Conservation (phyloP, 371 early-diverging fungal species). For the Mortierella sp. region DNA sequence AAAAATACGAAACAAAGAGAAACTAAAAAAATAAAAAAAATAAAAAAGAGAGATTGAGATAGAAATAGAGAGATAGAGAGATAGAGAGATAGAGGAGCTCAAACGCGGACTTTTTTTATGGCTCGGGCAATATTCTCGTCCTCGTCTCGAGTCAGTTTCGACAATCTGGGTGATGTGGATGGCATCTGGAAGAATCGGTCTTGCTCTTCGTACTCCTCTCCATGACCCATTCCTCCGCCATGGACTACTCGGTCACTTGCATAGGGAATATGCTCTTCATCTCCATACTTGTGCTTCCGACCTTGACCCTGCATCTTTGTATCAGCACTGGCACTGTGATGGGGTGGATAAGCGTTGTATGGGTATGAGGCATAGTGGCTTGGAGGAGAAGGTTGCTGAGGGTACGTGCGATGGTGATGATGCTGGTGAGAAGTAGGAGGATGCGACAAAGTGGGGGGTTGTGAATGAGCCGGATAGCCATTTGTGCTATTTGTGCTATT, state of each 20-base stretch:
- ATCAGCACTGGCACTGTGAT: too few species aligned
- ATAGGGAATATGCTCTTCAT: background rate
- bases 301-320: too few species aligned
- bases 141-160: constrained; percentile 1
- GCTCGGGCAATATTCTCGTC: constrained; percentile 5
- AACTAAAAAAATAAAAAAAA: background rate
- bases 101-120: constrained; percentile 37
- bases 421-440: too few species aligned
- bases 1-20: constrained; percentile 6
- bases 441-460: background rate
- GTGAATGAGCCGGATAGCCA: background rate
- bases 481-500: background rate
- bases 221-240: too few species aligned
- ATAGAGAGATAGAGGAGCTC: background rate
- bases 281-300: constrained; percentile 23
- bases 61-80: background rate
- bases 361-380: too few species aligned
- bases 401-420: too few species aligned
- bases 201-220: too few species aligned
- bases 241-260: constrained; percentile 7
- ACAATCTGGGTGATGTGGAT: background rate
- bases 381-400: too few species aligned
- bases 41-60: background rate
- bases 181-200: too few species aligned
- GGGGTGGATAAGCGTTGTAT: too few species aligned